Evolutionary conservation across 164 flowering plant genomes (phyloP).

Genomic region (Protea cynaroides): DNA sequence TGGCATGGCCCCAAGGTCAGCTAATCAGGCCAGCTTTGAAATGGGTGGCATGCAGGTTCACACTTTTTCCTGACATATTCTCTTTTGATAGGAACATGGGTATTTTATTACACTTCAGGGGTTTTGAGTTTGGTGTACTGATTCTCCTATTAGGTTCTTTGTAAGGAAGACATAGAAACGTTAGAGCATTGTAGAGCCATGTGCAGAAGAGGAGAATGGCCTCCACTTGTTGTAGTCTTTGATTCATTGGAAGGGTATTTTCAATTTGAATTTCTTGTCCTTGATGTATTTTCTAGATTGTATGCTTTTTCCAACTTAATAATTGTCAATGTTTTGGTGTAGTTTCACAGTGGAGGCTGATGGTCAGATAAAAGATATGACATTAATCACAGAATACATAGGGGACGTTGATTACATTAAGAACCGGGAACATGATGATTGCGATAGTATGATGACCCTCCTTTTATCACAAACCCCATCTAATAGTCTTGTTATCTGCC

Average conservation of each 20-base stretch:
- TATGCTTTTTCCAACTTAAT: neutral
- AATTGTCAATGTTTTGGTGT: slow-evolving; percentile 17
- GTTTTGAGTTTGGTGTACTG: neutral
- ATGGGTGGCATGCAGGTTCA: slow-evolving; percentile 75
- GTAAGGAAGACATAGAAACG: slow-evolving; percentile 58
- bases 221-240: slow-evolving; percentile 61
- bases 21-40: slow-evolving; percentile 55
- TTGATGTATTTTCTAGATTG: neutral
- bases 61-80: neutral
- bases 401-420: slow-evolving; percentile 69
- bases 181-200: slow-evolving; percentile 50
- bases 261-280: neutral
- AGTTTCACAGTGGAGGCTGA: slow-evolving; percentile 73
- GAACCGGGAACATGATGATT: slow-evolving; percentile 67
- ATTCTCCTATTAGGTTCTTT: slow-evolving; percentile 40
- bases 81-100: neutral
- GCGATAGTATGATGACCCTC: slow-evolving; percentile 79
- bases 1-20: slow-evolving; percentile 59
- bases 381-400: slow-evolving; percentile 56
- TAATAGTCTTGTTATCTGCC: slow-evolving; percentile 62
- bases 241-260: slow-evolving; percentile 68
- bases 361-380: slow-evolving; percentile 57
- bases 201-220: slow-evolving; percentile 58
- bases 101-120: no score
- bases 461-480: slow-evolving; percentile 44